Base-by-base conservation (phyloP, 129 eudicot species). In the Tagetes erecta region DNA sequence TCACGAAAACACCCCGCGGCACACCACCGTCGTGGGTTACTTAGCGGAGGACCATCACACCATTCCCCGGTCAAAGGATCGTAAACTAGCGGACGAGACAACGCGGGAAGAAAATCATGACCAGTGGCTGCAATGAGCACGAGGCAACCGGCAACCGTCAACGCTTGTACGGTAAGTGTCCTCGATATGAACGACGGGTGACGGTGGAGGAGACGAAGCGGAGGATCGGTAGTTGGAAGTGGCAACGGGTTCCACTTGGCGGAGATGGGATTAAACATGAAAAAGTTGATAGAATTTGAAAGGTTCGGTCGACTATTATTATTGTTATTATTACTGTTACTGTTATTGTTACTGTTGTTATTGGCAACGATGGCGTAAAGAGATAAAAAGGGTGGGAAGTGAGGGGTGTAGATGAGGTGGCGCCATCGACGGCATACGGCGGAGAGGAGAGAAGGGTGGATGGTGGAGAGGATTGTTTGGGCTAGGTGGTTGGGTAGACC, bases 401-500 rank as follows among this genome's bases (percentile, higher is more conserved):
- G 37, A n/a, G 83, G 88, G 20, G 90, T 84, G 74, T 88, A 91
- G 71, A 91, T 82, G 76, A 86, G 85, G 81, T 65, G 85, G 57
- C 92, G 92, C 95, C 97, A 88, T 58, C 69, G 78, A 47, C 62
- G 74, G 84, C 89, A 84, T 45, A 88, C 92, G 41, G 71, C 57
- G 74, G 78, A 82, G 81, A 88, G 92, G 59, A 86, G 84, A 6
- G 86, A 65, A 1, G 97, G 94, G 6, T 40, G 81, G 77, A 86
- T 74, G 67, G 45, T 8, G 41, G 86, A 70, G 59, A 91, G 97
- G 76, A 84, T 77, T 63, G 84, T 68, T 6, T 78, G 84, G 35
- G 97, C 85, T 14, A 91, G 71, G 76, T 91, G 88, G 83, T 88
- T 79, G 5, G 97, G 97, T 34, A 91, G 72, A 20, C 95, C 90